Conservation (phyloP, 2,329 filamentous ascomycete genomes). For the Xylariaceae sp. region DNA sequence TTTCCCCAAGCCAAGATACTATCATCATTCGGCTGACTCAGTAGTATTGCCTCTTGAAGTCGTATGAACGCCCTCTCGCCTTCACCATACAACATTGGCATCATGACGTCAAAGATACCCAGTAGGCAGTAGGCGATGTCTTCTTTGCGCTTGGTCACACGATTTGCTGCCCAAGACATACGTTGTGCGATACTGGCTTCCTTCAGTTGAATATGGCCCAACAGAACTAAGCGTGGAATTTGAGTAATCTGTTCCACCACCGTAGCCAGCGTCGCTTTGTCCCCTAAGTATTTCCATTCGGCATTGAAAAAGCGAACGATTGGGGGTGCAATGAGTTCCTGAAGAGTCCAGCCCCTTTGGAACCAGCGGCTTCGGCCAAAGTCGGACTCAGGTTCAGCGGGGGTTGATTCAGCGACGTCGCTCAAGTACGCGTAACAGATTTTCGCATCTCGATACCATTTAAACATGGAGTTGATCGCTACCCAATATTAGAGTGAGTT, state of each 20-base stretch:
- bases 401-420: slow-evolving; percentile 3
- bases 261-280: neutral
- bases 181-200: slow-evolving; percentile 9
- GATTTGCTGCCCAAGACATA: slow-evolving; percentile 8
- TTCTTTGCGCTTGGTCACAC: slow-evolving; percentile 5
- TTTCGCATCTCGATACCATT: slow-evolving; percentile 3
- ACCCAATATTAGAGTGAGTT: too few species aligned
- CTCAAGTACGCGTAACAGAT: slow-evolving; percentile 7
- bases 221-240: slow-evolving; percentile 1
- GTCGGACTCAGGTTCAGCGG: neutral
- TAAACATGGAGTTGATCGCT: slow-evolving; percentile 8
- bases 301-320: neutral
- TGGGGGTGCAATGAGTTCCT: slow-evolving; percentile 6
- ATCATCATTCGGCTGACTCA: slow-evolving; percentile 1
- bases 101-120: slow-evolving; percentile 5
- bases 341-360: slow-evolving; percentile 4
- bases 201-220: neutral
- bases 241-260: neutral
- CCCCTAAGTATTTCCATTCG: neutral
- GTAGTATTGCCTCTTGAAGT: slow-evolving; percentile 4
- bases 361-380: slow-evolving; percentile 10
- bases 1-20: slow-evolving; percentile 7
- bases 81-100: slow-evolving; percentile 12
- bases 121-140: slow-evolving; percentile 9
- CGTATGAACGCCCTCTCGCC: slow-evolving; percentile 6